Evolutionary conservation across 495 filamentous ascomycete genomes (phyloP), one percentile per base, ranked within the genome.

Genomic region (Lepraria neglecta): DNA sequence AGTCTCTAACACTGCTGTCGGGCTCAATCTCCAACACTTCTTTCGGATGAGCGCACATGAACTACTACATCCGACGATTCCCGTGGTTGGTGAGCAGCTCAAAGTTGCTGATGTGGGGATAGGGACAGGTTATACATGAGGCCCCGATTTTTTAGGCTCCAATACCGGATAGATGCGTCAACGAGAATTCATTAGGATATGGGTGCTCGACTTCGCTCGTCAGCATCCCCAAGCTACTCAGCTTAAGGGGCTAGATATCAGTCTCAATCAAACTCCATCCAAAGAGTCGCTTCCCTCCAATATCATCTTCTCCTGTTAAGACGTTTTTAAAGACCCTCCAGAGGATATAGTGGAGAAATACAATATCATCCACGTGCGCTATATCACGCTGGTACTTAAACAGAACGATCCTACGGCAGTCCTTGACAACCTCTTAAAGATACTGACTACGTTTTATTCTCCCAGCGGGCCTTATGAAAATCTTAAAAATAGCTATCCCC

Each of bases 351-450:
- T 64, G 3, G 65, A 61, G 11, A 65, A 69, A 17, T 75, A 73
- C 42, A 73, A 76, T 40, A 46, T 76, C 14, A 69, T 75, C 0
- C 69, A 76, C 53, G 60, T 76, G 38, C 64, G 72, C 6, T 59
- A 73, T 9, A 47, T 76, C 9, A 67, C 68, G n/a, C 64, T 62
- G 0, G 73, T 69, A 1, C 31, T 75, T 6, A 65, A 67, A 38
- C 44, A 68, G 28, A 60, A 58, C 1, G 69, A 51, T 27, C 17
- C 5, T 19, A 51, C 47, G 12, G 4, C 21, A 28, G 47, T 51
- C 11, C 17, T 51, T 6, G 6, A 27, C 3, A 51, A 51, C 7
- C 17, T 51, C 6, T 5, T 38, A 1, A 38, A 12, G 12, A 38
- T 38, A 6, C 35, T 38, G 12, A 11, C 3, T 38, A 7, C 9